Evolutionary conservation across 1,284 basidiomycete species (phyloP).

Genomic region (Exobasidium cylindrosporum): DNA sequence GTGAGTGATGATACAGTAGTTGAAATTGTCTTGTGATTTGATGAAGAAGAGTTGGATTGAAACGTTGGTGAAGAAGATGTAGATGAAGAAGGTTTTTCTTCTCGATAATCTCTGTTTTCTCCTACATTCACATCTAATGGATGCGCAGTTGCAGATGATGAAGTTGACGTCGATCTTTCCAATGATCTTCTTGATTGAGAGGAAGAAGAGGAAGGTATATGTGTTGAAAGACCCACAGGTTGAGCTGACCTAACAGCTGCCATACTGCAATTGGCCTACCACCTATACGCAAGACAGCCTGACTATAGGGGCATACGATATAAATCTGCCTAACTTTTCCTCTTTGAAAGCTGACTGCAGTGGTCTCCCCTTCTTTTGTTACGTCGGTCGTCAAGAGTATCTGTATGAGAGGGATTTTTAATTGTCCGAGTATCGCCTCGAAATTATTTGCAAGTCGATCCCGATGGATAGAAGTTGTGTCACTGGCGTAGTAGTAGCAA

Average conservation of each 20-base stretch:
- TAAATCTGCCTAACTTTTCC: no score
- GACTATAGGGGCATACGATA: background rate
- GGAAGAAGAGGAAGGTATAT: background rate
- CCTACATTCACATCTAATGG: no score
- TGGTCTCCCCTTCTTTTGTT: no score
- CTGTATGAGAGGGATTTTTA: no score
- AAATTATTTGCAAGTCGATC: no score
- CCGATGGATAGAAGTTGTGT: no score
- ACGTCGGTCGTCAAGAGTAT: no score
- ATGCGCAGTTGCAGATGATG: background rate
- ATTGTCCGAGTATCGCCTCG: no score
- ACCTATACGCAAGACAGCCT: no score
- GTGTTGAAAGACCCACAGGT: background rate
- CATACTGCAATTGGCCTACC: background rate
- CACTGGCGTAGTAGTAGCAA: no score
- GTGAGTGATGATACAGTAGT: background rate
- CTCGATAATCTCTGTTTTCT: no score
- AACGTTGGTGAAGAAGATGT: background rate
- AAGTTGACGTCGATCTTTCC: background rate
- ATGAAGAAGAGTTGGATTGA: background rate
- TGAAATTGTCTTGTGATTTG: background rate
- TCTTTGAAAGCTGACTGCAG: no score
- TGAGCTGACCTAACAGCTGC: background rate
- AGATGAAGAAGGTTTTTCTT: slow-evolving; percentile 3
- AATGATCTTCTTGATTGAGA: background rate